phyloP scores from a whole-genome alignment of 1,284 basidiomycete genomes.

The Coniferiporia weirii region DNA sequence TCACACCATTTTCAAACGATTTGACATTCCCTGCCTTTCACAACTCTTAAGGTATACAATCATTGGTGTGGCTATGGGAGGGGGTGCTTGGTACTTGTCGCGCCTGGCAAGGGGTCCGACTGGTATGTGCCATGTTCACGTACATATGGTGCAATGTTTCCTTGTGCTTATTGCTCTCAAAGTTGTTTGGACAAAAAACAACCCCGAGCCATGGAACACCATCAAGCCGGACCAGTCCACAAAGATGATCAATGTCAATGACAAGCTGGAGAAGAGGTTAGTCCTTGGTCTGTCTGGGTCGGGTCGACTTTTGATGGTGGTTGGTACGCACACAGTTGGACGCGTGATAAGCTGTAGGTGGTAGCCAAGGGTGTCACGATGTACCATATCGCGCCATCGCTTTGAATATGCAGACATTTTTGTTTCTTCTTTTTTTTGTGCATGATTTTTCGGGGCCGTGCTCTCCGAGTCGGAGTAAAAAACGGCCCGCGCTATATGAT shows the following conservation, averaged over 20 bases:
- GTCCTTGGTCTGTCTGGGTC: slow-evolving; percentile 18
- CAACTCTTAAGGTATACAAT: slow-evolving; percentile 59
- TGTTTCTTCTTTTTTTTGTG: neutral
- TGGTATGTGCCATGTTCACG: slow-evolving; percentile 40
- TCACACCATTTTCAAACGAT: slow-evolving; percentile 11
- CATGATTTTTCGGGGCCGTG: neutral
- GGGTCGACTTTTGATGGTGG: slow-evolving; percentile 17
- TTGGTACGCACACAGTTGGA: slow-evolving; percentile 46
- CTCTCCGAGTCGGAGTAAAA: neutral
- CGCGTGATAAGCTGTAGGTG: slow-evolving; percentile 58
- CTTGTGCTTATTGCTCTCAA: neutral
- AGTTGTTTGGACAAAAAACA: slow-evolving; percentile 79
- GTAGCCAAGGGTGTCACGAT: slow-evolving; percentile 19
- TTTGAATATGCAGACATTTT: slow-evolving; percentile 2
- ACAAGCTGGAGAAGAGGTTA: slow-evolving; percentile 68
- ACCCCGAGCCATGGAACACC: slow-evolving; percentile 77
- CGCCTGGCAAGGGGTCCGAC: slow-evolving; percentile 67
- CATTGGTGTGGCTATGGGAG: slow-evolving; percentile 57
- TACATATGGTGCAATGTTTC: neutral
- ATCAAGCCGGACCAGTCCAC: slow-evolving; percentile 67
- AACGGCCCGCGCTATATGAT: neutral
- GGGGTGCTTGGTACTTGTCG: slow-evolving; percentile 66
- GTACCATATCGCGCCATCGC: slow-evolving; percentile 16
- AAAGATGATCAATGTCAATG: slow-evolving; percentile 64
- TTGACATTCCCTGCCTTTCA: slow-evolving; percentile 5